phyloP scores from a whole-genome alignment of 345 rosid genomes.

The Heritiera littoralis region DNA sequence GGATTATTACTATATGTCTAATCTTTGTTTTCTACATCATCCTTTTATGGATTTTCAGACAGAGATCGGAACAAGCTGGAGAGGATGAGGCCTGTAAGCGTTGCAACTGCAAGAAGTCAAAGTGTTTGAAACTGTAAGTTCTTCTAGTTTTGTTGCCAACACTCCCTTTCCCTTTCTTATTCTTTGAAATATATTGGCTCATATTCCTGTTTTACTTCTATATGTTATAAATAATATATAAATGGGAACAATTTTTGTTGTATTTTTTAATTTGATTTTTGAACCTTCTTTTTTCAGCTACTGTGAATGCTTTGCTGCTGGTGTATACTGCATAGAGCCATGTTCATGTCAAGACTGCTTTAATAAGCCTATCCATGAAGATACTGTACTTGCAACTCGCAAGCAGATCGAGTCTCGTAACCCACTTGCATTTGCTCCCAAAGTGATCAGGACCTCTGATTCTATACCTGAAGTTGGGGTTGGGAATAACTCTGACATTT shows the following conservation, averaged over 20 bases:
- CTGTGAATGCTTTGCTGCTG: conserved; percentile 99
- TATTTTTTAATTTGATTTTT: not conserved
- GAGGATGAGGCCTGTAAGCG: conserved; percentile 82
- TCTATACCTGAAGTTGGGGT: conserved; percentile 65
- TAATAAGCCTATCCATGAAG: conserved; percentile 93
- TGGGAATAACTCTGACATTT: conserved; percentile 15
- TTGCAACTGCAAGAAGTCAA: conserved; percentile 93
- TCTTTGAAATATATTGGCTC: not conserved
- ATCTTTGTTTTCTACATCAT: conserved; percentile 12
- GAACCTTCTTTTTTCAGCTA: conserved; percentile 55
- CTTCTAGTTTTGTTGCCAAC: not conserved
- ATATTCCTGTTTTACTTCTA: not conserved
- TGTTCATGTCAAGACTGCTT: conserved; percentile 94
- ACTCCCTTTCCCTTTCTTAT: not conserved
- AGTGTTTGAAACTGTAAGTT: conserved; percentile 97
- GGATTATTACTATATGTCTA: not conserved
- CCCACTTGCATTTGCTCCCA: conserved; percentile 99
- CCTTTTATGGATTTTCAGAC: conserved; percentile 46
- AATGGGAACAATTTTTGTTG: not conserved
- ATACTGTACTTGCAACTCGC: conserved; percentile 89
- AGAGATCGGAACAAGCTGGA: conserved; percentile 53
- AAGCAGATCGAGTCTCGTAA: conserved; percentile 95
- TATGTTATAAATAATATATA: not conserved
- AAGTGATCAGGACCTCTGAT: conserved; percentile 72
- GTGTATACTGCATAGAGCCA: conserved; percentile 89